Percentiles rank a stretch among this genome's conserved stretches.
These are phyloP conservation scores for Rhizophagus prolifer DNA, from an alignment of 192 early-diverging fungal species.

Conservation along the genomic window DNA sequence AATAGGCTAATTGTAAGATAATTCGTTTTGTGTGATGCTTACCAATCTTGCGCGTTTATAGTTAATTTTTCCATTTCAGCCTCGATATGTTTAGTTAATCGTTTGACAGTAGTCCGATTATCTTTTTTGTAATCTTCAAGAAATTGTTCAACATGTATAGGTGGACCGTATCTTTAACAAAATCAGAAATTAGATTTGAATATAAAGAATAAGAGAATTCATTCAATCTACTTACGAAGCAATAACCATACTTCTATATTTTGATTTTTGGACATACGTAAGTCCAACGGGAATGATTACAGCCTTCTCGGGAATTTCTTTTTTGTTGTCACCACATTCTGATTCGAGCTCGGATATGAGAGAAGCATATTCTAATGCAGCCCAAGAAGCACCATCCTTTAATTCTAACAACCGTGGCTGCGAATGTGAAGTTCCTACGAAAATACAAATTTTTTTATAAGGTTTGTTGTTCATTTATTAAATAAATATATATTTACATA, in stretches of 20 bases:
- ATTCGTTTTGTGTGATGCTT: not conserved
- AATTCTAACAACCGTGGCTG: slow-evolving; percentile 36
- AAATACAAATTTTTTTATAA: not conserved
- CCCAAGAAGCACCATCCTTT: slow-evolving; percentile 53
- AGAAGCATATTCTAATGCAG: slow-evolving; percentile 50
- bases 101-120: slow-evolving; percentile 40
- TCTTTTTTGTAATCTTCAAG: slow-evolving; percentile 42
- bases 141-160: slow-evolving; percentile 41
- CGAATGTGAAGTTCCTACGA: slow-evolving; percentile 38
- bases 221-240: slow-evolving; percentile 35
- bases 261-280: slow-evolving; percentile 50
- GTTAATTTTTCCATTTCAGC: slow-evolving; percentile 42
- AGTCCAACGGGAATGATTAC: slow-evolving; percentile 47
- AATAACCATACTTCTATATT: slow-evolving; percentile 47
- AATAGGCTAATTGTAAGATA: no score
- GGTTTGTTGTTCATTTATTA: no score
- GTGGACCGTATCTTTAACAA: slow-evolving; percentile 42
- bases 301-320: not conserved
- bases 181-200: not conserved
- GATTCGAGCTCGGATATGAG: slow-evolving; percentile 29
- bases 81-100: slow-evolving; percentile 41
- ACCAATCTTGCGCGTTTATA: slow-evolving; percentile 57
- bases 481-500: not conserved
- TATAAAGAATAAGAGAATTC: not conserved
- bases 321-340: slow-evolving; percentile 16